Conservation (phyloP, 2,329 filamentous ascomycete species). For the Colletotrichum australisinense region DNA sequence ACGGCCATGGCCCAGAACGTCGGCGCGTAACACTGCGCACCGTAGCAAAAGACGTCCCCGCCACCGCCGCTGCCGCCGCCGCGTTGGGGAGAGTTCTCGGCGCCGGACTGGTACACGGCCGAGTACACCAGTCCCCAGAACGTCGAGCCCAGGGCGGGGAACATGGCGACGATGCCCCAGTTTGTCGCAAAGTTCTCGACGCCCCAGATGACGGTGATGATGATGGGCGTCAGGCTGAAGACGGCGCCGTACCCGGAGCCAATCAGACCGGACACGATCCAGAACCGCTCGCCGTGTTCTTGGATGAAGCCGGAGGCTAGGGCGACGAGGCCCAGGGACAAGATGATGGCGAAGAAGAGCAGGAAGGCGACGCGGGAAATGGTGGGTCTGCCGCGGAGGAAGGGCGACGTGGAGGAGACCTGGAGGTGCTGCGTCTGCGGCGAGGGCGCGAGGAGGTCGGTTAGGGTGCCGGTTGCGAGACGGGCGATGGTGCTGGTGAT, state of each 20-base stretch:
- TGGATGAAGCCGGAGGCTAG: slow-evolving; percentile 83
- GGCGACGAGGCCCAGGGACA: slow-evolving; percentile 81
- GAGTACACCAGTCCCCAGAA: slow-evolving; percentile 95
- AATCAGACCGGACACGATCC: slow-evolving; percentile 84
- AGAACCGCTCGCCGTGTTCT: slow-evolving; percentile 82
- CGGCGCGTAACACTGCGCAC: slow-evolving; percentile 80
- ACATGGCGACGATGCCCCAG: slow-evolving; percentile 94
- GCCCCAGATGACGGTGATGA: slow-evolving; percentile 97
- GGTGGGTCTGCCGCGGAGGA: slow-evolving; percentile 54
- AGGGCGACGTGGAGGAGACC: slow-evolving; percentile 45
- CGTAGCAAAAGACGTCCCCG: slow-evolving; percentile 78
- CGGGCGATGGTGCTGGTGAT: slow-evolving; percentile 91
- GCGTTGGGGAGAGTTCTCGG: slow-evolving; percentile 53
- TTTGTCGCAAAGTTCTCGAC: slow-evolving; percentile 99
- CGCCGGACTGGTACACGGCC: slow-evolving; percentile 78
- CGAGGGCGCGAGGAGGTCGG: slow-evolving; percentile 83
- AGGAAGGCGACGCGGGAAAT: slow-evolving; percentile 86
- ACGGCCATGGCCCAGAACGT: slow-evolving; percentile 89
- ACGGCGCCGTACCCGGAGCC: slow-evolving; percentile 93
- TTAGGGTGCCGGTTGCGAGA: slow-evolving; percentile 88
- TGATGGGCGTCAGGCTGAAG: slow-evolving; percentile 90
- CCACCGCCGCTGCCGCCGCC: slow-evolving; percentile 46
- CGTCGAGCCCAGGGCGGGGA: slow-evolving; percentile 87
- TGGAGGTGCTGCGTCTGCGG: slow-evolving; percentile 70
- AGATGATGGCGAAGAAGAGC: slow-evolving; percentile 77